Evolutionary conservation across 352 stramenopile species (phyloP).

Genomic region (Phytophthora boehmeriae): DNA sequence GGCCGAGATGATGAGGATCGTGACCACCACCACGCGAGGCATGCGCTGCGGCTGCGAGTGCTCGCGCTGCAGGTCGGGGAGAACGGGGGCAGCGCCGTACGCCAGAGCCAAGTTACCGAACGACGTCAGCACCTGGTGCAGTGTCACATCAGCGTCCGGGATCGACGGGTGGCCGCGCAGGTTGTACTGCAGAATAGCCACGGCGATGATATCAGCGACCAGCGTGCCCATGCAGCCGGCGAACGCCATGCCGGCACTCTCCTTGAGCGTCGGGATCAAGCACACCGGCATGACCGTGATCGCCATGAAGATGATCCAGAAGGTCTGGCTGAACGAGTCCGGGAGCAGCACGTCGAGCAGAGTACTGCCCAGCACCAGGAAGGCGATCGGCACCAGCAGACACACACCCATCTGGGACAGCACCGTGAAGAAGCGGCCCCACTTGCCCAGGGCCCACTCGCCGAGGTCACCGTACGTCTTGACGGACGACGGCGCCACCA

Average conservation of each 20-base stretch:
- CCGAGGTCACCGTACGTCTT: conserved; percentile 1
- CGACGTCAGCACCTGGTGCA: conserved; percentile 37
- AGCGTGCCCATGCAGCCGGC: conserved; percentile 43
- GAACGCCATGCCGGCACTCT: conserved; percentile 22
- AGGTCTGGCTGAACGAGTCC: conserved; percentile 3
- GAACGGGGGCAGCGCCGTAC: conserved; percentile 45
- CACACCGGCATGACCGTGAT: neutral
- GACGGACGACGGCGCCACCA: conserved; percentile 1
- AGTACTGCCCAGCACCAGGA: conserved; percentile 1
- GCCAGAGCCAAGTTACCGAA: conserved; percentile 45
- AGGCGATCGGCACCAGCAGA: conserved; percentile 2
- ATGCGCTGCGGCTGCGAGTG: conserved; percentile 33
- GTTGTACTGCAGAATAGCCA: conserved; percentile 30
- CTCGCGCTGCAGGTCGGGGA: conserved; percentile 43
- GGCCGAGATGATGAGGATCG: conserved; percentile 34
- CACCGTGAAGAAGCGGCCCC: conserved; percentile 1
- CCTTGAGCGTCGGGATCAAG: conserved; percentile 4
- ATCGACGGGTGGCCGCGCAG: conserved; percentile 19
- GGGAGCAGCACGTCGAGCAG: conserved; percentile 1
- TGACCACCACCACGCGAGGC: conserved; percentile 22
- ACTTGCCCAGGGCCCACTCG: conserved; percentile 1
- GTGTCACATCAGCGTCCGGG: conserved; percentile 25
- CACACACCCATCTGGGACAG: conserved; percentile 1
- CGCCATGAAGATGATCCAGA: conserved; percentile 5
- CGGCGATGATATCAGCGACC: conserved; percentile 34